phyloP scores from a whole-genome alignment of 148 eudicot genomes.

The Linanthus parryae region DNA sequence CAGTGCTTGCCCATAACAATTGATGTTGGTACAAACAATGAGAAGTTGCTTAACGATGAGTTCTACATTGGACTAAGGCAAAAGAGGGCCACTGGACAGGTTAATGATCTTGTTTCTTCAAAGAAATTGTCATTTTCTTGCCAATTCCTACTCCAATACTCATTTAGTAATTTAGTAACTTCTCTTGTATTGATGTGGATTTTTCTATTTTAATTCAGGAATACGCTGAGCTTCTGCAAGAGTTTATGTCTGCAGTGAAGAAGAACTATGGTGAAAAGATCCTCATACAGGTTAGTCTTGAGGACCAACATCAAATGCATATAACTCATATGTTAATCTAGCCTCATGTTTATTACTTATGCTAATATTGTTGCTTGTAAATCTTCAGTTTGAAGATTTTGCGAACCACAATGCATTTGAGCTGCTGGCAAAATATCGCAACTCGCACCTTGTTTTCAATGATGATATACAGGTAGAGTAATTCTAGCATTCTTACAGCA shows the following conservation, averaged over 20 bases:
- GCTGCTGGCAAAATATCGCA: conserved; percentile 63
- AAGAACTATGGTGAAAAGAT: conserved; percentile 77
- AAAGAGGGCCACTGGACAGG: conserved; percentile 50
- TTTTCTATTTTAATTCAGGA: conserved; percentile 26
- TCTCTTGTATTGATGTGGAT: not conserved
- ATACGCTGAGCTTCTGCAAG: conserved; percentile 60
- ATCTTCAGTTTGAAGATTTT: conserved; percentile 82
- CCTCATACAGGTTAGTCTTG: conserved; percentile 50
- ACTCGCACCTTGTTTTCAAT: conserved; percentile 79
- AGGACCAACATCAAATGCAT: not conserved
- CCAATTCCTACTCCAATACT: not conserved
- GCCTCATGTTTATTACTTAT: not conserved
- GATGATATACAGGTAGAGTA: conserved; percentile 83
- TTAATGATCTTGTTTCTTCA: conserved; percentile 3
- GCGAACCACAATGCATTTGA: conserved; percentile 94
- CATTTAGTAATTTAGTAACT: not conserved
- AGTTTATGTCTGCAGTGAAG: conserved; percentile 76
- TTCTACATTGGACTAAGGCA: conserved; percentile 62
- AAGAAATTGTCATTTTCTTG: not conserved
- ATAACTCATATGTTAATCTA: not conserved
- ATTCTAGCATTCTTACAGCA: not conserved
- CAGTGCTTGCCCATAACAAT: conserved; percentile 66
- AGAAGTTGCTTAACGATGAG: conserved; percentile 48
- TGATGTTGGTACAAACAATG: conserved; percentile 64
- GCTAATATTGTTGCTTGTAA: conserved; percentile 6